A percentile compares a stretch with the other conserved stretches of the same genome.
These are phyloP conservation scores for Cladophialophora immunda DNA, from an alignment of 2,329 filamentous ascomycete species.

Conservation along the genomic window DNA sequence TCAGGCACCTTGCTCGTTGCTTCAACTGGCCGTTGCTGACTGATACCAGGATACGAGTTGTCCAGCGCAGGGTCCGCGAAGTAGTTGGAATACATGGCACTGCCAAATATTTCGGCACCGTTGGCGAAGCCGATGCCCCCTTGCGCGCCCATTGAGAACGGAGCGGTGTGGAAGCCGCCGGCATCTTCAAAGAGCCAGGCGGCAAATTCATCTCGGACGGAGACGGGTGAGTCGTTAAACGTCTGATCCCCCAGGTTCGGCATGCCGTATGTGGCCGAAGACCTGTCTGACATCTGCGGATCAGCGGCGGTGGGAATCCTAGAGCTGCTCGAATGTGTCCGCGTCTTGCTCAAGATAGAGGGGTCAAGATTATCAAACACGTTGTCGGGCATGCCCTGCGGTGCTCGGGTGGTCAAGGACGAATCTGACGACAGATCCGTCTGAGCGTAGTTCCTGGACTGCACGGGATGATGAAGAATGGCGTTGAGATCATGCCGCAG, in stretches of 20 bases:
- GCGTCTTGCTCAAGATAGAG: constrained; percentile 40
- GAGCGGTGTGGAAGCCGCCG: constrained; percentile 61
- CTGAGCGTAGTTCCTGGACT: constrained; percentile 31
- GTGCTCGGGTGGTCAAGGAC: constrained; percentile 35
- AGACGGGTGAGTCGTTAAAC: constrained; percentile 63
- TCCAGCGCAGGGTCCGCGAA: constrained; percentile 66
- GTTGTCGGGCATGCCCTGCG: constrained; percentile 40
- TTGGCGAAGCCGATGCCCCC: constrained; percentile 53
- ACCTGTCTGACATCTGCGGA: constrained; percentile 53
- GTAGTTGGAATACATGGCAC: constrained; percentile 36
- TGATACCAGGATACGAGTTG: constrained; percentile 62
- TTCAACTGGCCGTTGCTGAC: constrained; percentile 78
- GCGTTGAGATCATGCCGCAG: constrained; percentile 12
- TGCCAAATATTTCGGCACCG: constrained; percentile 55
- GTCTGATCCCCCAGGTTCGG: constrained; percentile 53
- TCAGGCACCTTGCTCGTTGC: constrained; percentile 85
- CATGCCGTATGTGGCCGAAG: constrained; percentile 53
- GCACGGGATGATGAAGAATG: constrained; percentile 11
- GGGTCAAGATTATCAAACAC: constrained; percentile 42
- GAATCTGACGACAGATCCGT: constrained; percentile 5
- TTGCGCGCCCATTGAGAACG: constrained; percentile 54
- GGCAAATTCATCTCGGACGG: constrained; percentile 86
- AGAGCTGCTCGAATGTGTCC: constrained; percentile 15
- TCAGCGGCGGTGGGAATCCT: constrained; percentile 27
- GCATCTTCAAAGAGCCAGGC: constrained; percentile 82